Percentiles rank a stretch among this genome's conserved stretches.
Conservation (phyloP, 1,284 basidiomycete genomes). For the Mycena sp. region DNA sequence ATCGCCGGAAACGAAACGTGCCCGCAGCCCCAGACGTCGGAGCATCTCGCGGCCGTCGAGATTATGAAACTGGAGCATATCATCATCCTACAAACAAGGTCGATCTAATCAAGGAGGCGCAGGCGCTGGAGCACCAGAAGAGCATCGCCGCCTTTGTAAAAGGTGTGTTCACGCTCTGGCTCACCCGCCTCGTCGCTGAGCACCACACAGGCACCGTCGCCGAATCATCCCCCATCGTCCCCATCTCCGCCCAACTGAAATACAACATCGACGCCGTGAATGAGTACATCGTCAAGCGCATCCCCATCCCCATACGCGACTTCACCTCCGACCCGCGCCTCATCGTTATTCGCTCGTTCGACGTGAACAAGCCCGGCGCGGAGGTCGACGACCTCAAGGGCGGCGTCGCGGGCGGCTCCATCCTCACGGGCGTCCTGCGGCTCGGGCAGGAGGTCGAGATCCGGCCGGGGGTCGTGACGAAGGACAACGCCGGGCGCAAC, state of each 20-base stretch:
- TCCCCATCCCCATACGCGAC: constrained; percentile 94
- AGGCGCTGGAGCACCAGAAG: constrained; percentile 93
- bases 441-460: constrained; percentile 98
- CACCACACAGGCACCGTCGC: constrained; percentile 86
- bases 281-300: constrained; percentile 97
- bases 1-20: constrained; percentile 98
- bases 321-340: constrained; percentile 92
- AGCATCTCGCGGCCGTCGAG: constrained; percentile 98
- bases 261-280: constrained; percentile 99
- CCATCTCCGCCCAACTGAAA: constrained; percentile 97
- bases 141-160: constrained; percentile 94
- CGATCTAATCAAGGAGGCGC: constrained; percentile 92
- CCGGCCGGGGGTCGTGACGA: constrained; percentile 96
- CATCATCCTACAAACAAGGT: constrained; percentile 99
- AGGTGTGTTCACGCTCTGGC: constrained; percentile 55
- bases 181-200: constrained; percentile 9
- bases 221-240: constrained; percentile 96
- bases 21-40: constrained; percentile 98
- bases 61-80: constrained; percentile 99
- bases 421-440: constrained; percentile 91
- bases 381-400: constrained; percentile 98
- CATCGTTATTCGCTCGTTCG: constrained; percentile 99
- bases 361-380: constrained; percentile 99
- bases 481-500: constrained; percentile 91
- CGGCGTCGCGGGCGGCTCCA: constrained; percentile 97